Percentiles rank a stretch among this genome's conserved stretches.
These are phyloP conservation scores for Theileria parva DNA, from an alignment of 169 alveolate genomes.

Conservation along the genomic window DNA sequence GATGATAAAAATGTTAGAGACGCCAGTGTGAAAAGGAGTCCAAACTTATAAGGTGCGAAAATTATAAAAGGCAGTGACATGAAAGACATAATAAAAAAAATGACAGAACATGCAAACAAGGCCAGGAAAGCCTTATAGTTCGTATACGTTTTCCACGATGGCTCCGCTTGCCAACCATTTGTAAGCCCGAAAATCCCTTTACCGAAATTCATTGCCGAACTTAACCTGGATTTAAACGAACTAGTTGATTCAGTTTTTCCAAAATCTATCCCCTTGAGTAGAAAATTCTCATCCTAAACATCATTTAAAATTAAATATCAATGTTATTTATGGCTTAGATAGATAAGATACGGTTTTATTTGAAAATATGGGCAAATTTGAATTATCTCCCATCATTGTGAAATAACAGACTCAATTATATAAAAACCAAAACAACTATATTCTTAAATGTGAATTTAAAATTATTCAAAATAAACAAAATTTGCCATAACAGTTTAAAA, in stretches of 20 bases:
- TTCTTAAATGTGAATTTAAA: neutral
- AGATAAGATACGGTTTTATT: slow-evolving; percentile 8
- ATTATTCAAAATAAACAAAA: neutral
- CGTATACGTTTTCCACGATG: slow-evolving; percentile 65
- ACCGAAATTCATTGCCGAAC: slow-evolving; percentile 40
- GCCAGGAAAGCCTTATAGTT: slow-evolving; percentile 45
- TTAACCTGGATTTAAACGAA: slow-evolving; percentile 5
- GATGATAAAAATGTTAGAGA: slow-evolving; percentile 41
- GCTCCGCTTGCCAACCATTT: slow-evolving; percentile 19
- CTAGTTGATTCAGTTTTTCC: slow-evolving; percentile 21
- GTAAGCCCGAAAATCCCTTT: slow-evolving; percentile 31
- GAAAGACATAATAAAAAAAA: slow-evolving; percentile 58
- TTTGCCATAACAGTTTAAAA: neutral
- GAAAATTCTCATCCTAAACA: slow-evolving; percentile 53
- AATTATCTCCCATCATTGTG: slow-evolving; percentile 18
- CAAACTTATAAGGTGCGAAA: slow-evolving; percentile 67
- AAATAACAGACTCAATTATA: neutral
- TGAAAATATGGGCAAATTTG: slow-evolving; percentile 5
- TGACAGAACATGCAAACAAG: slow-evolving; percentile 22
- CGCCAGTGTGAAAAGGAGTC: slow-evolving; percentile 63
- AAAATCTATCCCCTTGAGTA: slow-evolving; percentile 63
- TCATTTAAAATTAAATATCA: neutral
- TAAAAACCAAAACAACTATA: neutral
- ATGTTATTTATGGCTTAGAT: neutral
- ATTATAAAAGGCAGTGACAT: slow-evolving; percentile 63